A percentile compares a stretch with the other conserved stretches of the same genome.
Conservation (phyloP, 2,329 filamentous ascomycete species). For the Cytospora paraplurivora region DNA sequence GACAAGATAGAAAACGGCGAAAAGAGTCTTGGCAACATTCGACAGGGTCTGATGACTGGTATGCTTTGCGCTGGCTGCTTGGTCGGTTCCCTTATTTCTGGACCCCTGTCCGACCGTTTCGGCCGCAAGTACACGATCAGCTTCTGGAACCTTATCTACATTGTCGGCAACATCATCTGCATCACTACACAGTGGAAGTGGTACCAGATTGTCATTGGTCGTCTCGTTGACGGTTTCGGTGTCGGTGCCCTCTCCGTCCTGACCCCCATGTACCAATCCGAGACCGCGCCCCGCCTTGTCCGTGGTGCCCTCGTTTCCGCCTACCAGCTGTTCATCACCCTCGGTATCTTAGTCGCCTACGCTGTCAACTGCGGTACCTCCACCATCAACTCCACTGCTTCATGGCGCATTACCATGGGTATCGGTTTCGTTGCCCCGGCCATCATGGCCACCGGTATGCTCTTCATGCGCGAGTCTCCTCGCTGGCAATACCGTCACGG, state of each 20-base stretch:
- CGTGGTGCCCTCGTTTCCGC: conserved; percentile 40
- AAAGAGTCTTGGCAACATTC: conserved; percentile 23
- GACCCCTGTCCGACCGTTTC: conserved; percentile 58
- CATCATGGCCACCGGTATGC: conserved; percentile 54
- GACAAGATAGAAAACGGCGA: conserved; percentile 13
- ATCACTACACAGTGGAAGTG: conserved; percentile 60
- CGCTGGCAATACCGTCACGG: conserved; percentile 44
- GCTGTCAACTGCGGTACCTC: conserved; percentile 58
- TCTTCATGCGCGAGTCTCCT: conserved; percentile 58
- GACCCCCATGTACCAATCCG: conserved; percentile 69
- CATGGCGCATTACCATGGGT: conserved; percentile 66
- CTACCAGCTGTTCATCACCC: conserved; percentile 40
- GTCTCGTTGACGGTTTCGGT: conserved; percentile 67
- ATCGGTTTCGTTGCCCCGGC: conserved; percentile 56
- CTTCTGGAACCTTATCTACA: conserved; percentile 58
- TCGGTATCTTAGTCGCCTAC: conserved; percentile 31
- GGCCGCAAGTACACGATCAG: conserved; percentile 59
- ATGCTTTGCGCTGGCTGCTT: conserved; percentile 29
- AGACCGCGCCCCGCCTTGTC: conserved; percentile 63
- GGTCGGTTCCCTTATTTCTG: conserved; percentile 55
- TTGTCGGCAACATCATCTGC: conserved; percentile 66
- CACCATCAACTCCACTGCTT: conserved; percentile 45
- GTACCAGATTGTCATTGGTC: conserved; percentile 67
- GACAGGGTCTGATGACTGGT: conserved; percentile 27
- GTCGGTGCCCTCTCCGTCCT: conserved; percentile 67